These are phyloP conservation scores for Coprinopsis cinerea DNA, from an alignment of 768 basidiomycete genomes.

Conservation along the genomic window DNA sequence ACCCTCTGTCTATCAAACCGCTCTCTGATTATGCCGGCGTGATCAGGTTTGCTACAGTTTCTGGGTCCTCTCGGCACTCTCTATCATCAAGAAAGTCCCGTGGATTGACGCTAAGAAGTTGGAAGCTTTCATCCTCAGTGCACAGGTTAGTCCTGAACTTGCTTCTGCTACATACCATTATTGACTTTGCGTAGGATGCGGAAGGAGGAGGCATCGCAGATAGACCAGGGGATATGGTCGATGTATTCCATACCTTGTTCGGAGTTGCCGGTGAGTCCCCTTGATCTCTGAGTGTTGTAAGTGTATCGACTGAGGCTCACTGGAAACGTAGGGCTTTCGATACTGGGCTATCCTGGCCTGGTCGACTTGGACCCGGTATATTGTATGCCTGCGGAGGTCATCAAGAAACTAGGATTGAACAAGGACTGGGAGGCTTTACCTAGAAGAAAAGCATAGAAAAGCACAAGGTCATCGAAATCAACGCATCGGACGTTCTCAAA, in stretches of 20 bases:
- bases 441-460: no score
- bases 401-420: conserved; percentile 61
- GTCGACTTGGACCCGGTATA: conserved; percentile 90
- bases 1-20: no score
- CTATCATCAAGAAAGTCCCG: conserved; percentile 72
- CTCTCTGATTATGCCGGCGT: no score
- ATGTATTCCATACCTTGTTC: conserved; percentile 96
- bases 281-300: background rate
- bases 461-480: no score
- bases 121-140: conserved; percentile 75
- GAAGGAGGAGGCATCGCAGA: conserved; percentile 94
- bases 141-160: conserved; percentile 53
- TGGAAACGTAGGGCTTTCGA: conserved; percentile 58
- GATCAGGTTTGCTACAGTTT: conserved; percentile 94
- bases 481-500: no score
- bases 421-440: conserved; percentile 61
- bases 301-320: background rate
- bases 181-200: conserved; percentile 50
- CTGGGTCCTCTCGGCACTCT: conserved; percentile 88
- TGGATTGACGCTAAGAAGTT: conserved; percentile 90
- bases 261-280: conserved; percentile 68
- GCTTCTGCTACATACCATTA: background rate
- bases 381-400: conserved; percentile 84
- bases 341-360: conserved; percentile 82
- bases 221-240: conserved; percentile 86